Evolutionary conservation across 2,329 filamentous ascomycete species (phyloP), one percentile per base, ranked within the genome.

Genomic region (Colletotrichum camelliae): DNA sequence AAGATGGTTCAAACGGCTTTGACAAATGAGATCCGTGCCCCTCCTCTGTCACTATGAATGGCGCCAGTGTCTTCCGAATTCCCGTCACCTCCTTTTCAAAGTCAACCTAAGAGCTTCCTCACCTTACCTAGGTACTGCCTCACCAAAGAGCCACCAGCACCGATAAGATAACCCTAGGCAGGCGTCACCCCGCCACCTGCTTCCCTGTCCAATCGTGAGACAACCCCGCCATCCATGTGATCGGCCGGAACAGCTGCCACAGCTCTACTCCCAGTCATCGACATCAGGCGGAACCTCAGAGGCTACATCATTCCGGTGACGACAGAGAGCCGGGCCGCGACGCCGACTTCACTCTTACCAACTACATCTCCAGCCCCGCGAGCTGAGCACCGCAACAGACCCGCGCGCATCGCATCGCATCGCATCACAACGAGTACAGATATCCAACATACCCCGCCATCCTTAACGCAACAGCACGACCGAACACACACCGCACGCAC

Each of bases 181-280:
- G 65, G 70, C 64, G 24, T 52, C 55, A 70, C 66, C 77, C 76
- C 76, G 73, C 73, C 73, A 73, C 64, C 33, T 55, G 43, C 72
- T 39, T 55, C 60, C 77, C 68, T 66, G 72, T 71, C 75, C 77
- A 73, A 72, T 76, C 66, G 75, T 78, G 75, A 78, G 77, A 73
- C 77, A 77, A 78, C 77, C 77, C 77, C 77, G 77, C 77, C 75
- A 77, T 77, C 75, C 77, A 77, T 77, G 77, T 78, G 77, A 78
- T 78, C 77, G 75, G 67, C 67, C 60, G 31, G 70, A 71, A 68
- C 64, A 77, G 76, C 76, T 77, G 76, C 60, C 76, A 76, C 60
- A 76, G 74, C 74, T 75, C 24, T 55, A 58, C 64, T 75, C 65
- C 70, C 48, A 76, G 60, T 71, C 71, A 75, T 43, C 60, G 31